Evolutionary conservation across 2,329 filamentous ascomycete species (phyloP).

Genomic region (Penicillium sclerotiorum): DNA sequence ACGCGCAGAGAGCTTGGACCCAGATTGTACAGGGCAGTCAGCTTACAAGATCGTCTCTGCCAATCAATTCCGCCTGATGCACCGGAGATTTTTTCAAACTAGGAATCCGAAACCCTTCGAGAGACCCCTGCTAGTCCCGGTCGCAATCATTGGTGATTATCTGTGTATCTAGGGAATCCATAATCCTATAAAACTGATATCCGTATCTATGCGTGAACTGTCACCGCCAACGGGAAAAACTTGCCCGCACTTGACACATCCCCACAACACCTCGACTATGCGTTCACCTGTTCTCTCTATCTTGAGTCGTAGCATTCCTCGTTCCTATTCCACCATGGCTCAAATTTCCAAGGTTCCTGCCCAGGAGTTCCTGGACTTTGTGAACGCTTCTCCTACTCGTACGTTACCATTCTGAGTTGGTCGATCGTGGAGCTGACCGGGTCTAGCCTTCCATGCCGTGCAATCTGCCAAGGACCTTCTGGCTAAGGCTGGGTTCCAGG

Average conservation of each 20-base stretch:
- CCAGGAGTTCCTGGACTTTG: conserved; percentile 86
- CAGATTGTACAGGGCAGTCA: too few species aligned
- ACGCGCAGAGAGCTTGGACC: conserved; percentile 24
- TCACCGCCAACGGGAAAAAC: conserved; percentile 22
- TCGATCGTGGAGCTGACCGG: conserved; percentile 8
- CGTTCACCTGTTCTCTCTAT: conserved; percentile 11
- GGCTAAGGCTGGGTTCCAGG: conserved; percentile 79
- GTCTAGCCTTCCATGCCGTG: conserved; percentile 88
- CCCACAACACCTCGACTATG: conserved; percentile 11
- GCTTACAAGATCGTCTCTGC: conserved; percentile 3
- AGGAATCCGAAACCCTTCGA: too few species aligned
- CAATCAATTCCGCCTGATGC: conserved; percentile 17
- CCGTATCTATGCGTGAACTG: conserved; percentile 4
- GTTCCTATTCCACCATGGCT: conserved; percentile 31
- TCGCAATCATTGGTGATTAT: background rate
- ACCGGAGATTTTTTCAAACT: too few species aligned
- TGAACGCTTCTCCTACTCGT: conserved; percentile 95
- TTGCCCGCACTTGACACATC: conserved; percentile 13
- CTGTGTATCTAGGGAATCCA: too few species aligned
- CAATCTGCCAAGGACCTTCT: conserved; percentile 75
- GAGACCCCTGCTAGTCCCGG: too few species aligned
- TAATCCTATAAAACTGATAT: background rate
- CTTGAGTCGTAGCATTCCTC: conserved; percentile 13
- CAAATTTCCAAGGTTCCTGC: conserved; percentile 52
- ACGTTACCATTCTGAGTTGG: conserved; percentile 35